phyloP scores from a whole-genome alignment of 2,329 filamentous ascomycete genomes.

The Fusarium anguioides region DNA sequence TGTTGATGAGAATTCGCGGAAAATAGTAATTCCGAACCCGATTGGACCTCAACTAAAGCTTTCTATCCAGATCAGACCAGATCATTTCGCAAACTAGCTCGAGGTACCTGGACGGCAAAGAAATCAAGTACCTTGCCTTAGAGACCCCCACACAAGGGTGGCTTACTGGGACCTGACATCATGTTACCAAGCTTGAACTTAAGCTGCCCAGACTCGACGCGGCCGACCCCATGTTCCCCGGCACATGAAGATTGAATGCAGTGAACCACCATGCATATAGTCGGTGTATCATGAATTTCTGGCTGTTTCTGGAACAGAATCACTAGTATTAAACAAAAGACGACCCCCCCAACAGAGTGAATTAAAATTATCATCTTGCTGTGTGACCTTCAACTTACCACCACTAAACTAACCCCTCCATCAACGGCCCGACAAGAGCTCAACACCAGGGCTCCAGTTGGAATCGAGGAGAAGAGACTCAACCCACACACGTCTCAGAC shows the following conservation, averaged over 20 bases:
- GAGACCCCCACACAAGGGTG: conserved; percentile 37
- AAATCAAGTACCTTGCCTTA: conserved; percentile 26
- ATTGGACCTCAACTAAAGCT: background rate
- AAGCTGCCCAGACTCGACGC: conserved; percentile 14
- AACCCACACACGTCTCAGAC: conserved; percentile 25
- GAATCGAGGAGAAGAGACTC: conserved; percentile 20
- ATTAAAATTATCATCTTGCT: conserved; percentile 1
- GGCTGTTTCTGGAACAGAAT: background rate
- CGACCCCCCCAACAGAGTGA: background rate
- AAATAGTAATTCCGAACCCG: conserved; percentile 42
- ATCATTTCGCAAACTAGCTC: background rate
- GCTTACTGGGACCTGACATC: conserved; percentile 43
- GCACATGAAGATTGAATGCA: background rate
- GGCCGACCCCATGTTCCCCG: too few species aligned
- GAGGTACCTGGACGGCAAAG: conserved; percentile 26
- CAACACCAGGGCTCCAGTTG: conserved; percentile 28
- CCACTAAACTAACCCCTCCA: conserved; percentile 29
- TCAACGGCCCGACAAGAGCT: conserved; percentile 38
- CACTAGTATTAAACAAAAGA: background rate
- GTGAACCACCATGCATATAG: conserved; percentile 11
- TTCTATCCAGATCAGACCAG: too few species aligned
- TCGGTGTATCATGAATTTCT: conserved; percentile 28
- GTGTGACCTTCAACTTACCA: conserved; percentile 14
- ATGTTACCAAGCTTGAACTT: conserved; percentile 42
- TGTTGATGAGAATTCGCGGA: too few species aligned